phyloP scores from a whole-genome alignment of 1,284 basidiomycete genomes.

The Sphagnurus paluster region DNA sequence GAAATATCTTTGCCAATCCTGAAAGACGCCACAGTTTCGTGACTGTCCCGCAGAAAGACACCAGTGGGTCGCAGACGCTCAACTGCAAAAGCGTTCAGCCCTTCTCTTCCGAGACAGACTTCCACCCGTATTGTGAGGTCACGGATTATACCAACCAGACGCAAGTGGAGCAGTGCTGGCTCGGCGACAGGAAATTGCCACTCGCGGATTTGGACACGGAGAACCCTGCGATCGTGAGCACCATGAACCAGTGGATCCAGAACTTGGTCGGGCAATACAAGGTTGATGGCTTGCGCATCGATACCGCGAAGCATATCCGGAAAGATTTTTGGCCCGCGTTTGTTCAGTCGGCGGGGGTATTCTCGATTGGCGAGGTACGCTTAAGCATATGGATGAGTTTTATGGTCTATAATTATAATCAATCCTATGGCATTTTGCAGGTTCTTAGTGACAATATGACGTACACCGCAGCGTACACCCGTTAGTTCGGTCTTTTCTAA shows the following conservation, averaged over 20 bases:
- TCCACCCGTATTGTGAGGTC: constrained; percentile 40
- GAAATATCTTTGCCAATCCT: background rate
- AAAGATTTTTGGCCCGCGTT: constrained; percentile 67
- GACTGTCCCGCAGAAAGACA: constrained; percentile 1
- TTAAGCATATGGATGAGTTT: background rate
- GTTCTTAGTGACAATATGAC: constrained; percentile 39
- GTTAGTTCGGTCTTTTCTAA: constrained; percentile 23
- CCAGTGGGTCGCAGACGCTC: constrained; percentile 17
- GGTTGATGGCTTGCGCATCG: constrained; percentile 69
- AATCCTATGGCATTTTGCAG: constrained; percentile 20
- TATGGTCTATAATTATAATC: background rate
- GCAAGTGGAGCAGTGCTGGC: constrained; percentile 74
- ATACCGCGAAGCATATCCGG: constrained; percentile 63
- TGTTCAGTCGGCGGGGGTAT: constrained; percentile 64
- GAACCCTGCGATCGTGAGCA: constrained; percentile 50
- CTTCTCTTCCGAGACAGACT: constrained; percentile 32
- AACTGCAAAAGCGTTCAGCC: constrained; percentile 42
- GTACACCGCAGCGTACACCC: constrained; percentile 40
- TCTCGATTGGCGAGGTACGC: constrained; percentile 73
- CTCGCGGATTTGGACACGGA: constrained; percentile 78
- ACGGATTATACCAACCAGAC: constrained; percentile 62
- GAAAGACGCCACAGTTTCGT: background rate
- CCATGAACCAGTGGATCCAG: constrained; percentile 60
- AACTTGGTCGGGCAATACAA: constrained; percentile 55
- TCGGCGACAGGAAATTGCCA: constrained; percentile 63